Evolutionary conservation across 306 rosid species (phyloP), one percentile per base, ranked within the genome.

Genomic region (Hippophae gyantsensis): DNA sequence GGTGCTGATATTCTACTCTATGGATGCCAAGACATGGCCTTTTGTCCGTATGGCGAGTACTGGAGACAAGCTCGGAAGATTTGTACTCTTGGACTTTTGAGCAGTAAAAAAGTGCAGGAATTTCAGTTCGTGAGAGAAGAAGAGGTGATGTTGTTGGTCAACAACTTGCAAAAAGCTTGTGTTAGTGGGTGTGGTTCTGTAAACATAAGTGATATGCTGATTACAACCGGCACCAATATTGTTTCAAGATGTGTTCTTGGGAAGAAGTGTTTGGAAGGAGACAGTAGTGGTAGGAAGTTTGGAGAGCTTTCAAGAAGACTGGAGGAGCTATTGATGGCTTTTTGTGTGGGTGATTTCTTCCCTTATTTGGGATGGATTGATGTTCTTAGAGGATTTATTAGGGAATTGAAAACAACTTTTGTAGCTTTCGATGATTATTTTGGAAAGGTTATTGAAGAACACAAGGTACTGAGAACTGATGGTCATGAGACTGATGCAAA

Each of bases 41-140:
- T 70, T 32, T 7, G 59, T 25, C 52, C 63, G 6, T 71, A 74
- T 7, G 82, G 80, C 0, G 73, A 71, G 40, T 65, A 64, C 7
- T 76, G 82, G 82, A 73, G 71, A 47, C 71, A 66, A 2, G 60
- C n/a, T 8, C 53, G 60, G 52, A 78, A 66, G 41, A n/a, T 70
- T 0, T 66, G 72, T 43, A 78, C 51, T 11, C 58, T 54, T 5
- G 63, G 66, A 45, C 76, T 78, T 61, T n/a, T 73, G 8, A 69
- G 61, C 58, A 48, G 46, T 0, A 54, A 41, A 13, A 54, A 61
- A 47, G 67, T 61, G 7, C n/a, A 27, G 5, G 45, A 9, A 3
- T 47, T 54, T 18, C 62, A 41, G 23, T 61, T 43, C 14, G 67
- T 69, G 44, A 12, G 43, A 52, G 70, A 56, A 38, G 70, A 65